Evolutionary conservation across 1,139 yeast genomes (phyloP).

Genomic region (Magnusiomyces paraingens): DNA sequence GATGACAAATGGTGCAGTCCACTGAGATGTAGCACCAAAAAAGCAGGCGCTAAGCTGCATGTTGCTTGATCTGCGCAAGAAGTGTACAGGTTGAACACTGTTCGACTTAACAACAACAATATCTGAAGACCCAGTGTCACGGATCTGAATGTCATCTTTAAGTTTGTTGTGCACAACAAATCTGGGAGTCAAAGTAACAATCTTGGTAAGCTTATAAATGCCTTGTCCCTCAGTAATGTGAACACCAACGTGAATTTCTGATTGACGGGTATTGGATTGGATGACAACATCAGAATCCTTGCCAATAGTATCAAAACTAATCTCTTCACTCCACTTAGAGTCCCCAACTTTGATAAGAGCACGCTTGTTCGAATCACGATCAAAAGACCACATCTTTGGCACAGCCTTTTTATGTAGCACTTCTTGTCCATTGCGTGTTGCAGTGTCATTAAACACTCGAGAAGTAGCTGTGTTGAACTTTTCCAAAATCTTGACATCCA

Average conservation of each 20-base stretch:
- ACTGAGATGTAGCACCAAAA: conserved; percentile 44
- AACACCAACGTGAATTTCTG: conserved; percentile 62
- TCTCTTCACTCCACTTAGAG: conserved; percentile 67
- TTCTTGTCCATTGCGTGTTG: conserved; percentile 11
- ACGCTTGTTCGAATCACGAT: conserved; percentile 54
- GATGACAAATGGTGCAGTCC: conserved; percentile 87
- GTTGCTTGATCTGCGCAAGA: conserved; percentile 40
- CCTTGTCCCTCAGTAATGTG: conserved; percentile 84
- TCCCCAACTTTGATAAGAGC: conserved; percentile 66
- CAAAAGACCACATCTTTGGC: conserved; percentile 86
- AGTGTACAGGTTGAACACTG: conserved; percentile 57
- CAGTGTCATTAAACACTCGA: conserved; percentile 30
- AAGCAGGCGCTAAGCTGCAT: conserved; percentile 58
- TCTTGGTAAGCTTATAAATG: conserved; percentile 66
- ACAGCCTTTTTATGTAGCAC: conserved; percentile 33
- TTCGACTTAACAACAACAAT: conserved; percentile 40
- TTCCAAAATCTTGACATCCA: conserved; percentile 55
- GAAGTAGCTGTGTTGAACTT: conserved; percentile 42
- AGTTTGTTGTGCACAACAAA: conserved; percentile 65
- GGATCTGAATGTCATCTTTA: conserved; percentile 48
- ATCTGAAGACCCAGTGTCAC: conserved; percentile 49
- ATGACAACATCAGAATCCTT: conserved; percentile 64
- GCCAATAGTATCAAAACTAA: conserved; percentile 88
- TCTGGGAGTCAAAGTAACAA: conserved; percentile 76
- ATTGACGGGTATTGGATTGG: conserved; percentile 49